Evolutionary conservation across 2,329 filamentous ascomycete genomes (phyloP).

Genomic region (Fusarium sublunatum): DNA sequence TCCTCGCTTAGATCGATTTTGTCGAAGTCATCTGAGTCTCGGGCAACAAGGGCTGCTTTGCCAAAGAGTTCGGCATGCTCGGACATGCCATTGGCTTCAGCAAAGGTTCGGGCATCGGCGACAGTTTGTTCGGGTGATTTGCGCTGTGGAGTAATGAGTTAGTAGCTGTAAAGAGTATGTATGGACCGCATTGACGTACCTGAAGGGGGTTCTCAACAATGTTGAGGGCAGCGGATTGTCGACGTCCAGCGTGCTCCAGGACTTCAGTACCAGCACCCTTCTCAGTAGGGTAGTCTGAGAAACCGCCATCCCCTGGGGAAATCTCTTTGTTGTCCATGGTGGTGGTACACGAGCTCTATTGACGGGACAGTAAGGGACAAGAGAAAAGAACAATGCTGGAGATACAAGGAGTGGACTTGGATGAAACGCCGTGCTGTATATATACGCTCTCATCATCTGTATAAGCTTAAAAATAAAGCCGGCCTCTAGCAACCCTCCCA

Average conservation of each 20-base stretch:
- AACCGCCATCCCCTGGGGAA: slow-evolving; percentile 7
- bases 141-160: accelerated
- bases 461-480: slow-evolving; percentile 35
- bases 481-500: slow-evolving; percentile 17
- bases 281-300: slow-evolving; percentile 18
- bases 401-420: too few relatives aligned
- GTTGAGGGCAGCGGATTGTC: slow-evolving; percentile 18
- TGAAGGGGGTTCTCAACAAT: slow-evolving; percentile 21
- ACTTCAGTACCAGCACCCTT: slow-evolving; percentile 21
- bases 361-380: background rate
- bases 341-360: background rate
- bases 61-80: slow-evolving; percentile 23
- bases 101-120: slow-evolving; percentile 14
- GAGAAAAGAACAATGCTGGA: background rate
- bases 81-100: slow-evolving; percentile 24
- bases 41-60: slow-evolving; percentile 22
- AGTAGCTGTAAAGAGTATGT: background rate
- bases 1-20: slow-evolving; percentile 22
- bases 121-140: slow-evolving; percentile 14
- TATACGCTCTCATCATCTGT: slow-evolving; percentile 29
- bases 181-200: accelerated
- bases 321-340: slow-evolving; percentile 28
- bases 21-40: slow-evolving; percentile 15
- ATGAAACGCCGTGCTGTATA: background rate
- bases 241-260: slow-evolving; percentile 19